Evolutionary conservation across 1,139 yeast genomes (phyloP).

Genomic region (Pichia sp.): DNA sequence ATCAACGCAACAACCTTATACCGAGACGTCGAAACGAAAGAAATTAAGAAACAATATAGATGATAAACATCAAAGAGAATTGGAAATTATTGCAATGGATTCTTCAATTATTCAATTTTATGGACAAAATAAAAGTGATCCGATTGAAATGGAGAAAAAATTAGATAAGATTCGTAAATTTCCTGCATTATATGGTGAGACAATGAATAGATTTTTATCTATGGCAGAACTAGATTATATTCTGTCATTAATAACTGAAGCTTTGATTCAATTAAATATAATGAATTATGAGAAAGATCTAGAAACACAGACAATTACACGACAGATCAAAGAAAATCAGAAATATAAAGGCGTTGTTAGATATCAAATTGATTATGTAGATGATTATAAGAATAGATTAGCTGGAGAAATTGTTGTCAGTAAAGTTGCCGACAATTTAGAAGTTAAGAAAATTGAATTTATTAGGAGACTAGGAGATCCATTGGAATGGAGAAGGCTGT

Average conservation of each 20-base stretch:
- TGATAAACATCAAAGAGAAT: slow-evolving; percentile 27
- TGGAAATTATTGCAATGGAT: slow-evolving; percentile 37
- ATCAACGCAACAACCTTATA: slow-evolving; percentile 33
- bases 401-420: slow-evolving; percentile 41
- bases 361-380: slow-evolving; percentile 38
- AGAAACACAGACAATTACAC: slow-evolving; percentile 19
- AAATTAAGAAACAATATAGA: slow-evolving; percentile 25
- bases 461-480: slow-evolving; percentile 54
- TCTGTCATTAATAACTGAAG: slow-evolving; percentile 33
- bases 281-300: slow-evolving; percentile 20
- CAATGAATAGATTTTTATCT: slow-evolving; percentile 45
- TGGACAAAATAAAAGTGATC: slow-evolving; percentile 20
- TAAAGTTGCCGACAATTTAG: slow-evolving; percentile 29
- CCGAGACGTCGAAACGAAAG: slow-evolving; percentile 26
- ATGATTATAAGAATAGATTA: slow-evolving; percentile 39
- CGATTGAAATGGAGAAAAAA: slow-evolving; percentile 17
- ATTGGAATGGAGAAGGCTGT: slow-evolving; percentile 58
- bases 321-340: slow-evolving; percentile 17
- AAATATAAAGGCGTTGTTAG: slow-evolving; percentile 26
- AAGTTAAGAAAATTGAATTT: slow-evolving; percentile 42
- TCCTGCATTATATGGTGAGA: slow-evolving; percentile 31
- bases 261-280: slow-evolving; percentile 36
- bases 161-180: slow-evolving; percentile 15
- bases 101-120: slow-evolving; percentile 45
- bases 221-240: slow-evolving; percentile 37